Evolutionary conservation across 768 basidiomycete species (phyloP), one percentile per base, ranked within the genome.

Genomic region (Myochromella boudieri): DNA sequence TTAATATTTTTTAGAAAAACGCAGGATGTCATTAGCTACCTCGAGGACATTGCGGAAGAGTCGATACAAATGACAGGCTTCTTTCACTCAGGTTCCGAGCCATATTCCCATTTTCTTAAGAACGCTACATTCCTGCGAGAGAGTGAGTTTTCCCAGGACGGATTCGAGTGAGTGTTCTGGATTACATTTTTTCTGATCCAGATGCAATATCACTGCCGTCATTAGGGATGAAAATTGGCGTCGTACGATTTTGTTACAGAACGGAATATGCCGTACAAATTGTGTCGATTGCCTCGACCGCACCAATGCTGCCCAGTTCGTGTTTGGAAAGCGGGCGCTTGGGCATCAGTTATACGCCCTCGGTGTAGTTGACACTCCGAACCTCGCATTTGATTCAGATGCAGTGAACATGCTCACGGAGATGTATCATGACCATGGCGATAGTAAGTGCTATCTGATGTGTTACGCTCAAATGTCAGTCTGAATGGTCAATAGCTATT

Each of bases 351-450:
- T 99, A 6, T 91, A 95, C 62, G 95, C 94, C 0, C 81, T 99
- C 3, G 97, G 97, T 0, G 77, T 98, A 12, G 84, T 97, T 6
- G 82, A 86, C 15, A 83, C 72, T 47, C 94, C 95, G 0, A 84
- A 92, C 58, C 71, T 99, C 28, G 80, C 84, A 0, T 95, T 95
- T 60, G 93, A 95, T 58, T 92, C 89, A 8, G 95, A 95, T 63
- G 94, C 92, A 1, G 89, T 95, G 31, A 93, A 95, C 62, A 94
- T 98, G 82, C 61, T 99, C 55, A 98, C 94, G 3, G 93, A 97
- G 68, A 97, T 99, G 94, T 97, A 95, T 64, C 93, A 95, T 61
- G 93, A 97, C 63, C 94, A 97, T 55, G 93, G 93, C 1, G 93
- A 97, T 60, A 95, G 92, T 93, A 60, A 59, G 88, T 67, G 20